These are phyloP conservation scores for Fonsecaea pedrosoi DNA, from an alignment of 2,329 filamentous ascomycete species.

Conservation along the genomic window DNA sequence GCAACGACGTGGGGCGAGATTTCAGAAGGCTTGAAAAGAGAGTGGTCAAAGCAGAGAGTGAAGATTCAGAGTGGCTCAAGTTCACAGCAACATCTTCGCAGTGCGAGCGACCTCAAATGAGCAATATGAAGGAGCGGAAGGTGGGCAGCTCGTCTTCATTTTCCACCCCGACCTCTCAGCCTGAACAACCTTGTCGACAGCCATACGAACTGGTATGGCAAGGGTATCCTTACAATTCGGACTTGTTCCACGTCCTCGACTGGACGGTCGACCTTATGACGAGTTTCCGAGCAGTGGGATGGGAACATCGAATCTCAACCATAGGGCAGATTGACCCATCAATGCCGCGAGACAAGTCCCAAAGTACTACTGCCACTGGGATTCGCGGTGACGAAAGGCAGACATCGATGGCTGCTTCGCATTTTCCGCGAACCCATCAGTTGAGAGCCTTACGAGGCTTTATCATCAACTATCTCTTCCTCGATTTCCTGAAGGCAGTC, in stretches of 20 bases:
- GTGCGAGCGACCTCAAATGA: not conserved
- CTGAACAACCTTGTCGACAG: conserved; percentile 14
- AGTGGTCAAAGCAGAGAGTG: conserved; percentile 26
- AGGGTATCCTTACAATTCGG: conserved; percentile 45
- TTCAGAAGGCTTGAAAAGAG: conserved; percentile 62
- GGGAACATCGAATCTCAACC: conserved; percentile 63
- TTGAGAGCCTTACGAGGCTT: conserved; percentile 44
- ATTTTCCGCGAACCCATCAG: conserved; percentile 24
- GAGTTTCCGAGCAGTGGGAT: conserved; percentile 66
- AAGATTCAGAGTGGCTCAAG: conserved; percentile 15
- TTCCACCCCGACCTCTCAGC: conserved; percentile 3
- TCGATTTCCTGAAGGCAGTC: conserved; percentile 73
- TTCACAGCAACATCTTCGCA: not conserved
- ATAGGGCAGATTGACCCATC: conserved; percentile 48
- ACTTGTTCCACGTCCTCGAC: conserved; percentile 65
- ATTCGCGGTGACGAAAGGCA: conserved; percentile 22
- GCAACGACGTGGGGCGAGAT: conserved; percentile 62
- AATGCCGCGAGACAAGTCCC: conserved; percentile 41
- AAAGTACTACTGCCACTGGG: conserved; percentile 36
- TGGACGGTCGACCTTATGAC: conserved; percentile 65
- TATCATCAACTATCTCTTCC: conserved; percentile 65
- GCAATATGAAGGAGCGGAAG: conserved; percentile 21
- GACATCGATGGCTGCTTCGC: conserved; percentile 29
- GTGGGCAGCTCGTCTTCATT: conserved; percentile 22
- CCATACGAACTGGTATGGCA: conserved; percentile 33